A percentile compares a stretch with the other conserved stretches of the same genome.
phyloP scores from a whole-genome alignment of 73 alveolate species.

The Vitrella brassicaformis region DNA sequence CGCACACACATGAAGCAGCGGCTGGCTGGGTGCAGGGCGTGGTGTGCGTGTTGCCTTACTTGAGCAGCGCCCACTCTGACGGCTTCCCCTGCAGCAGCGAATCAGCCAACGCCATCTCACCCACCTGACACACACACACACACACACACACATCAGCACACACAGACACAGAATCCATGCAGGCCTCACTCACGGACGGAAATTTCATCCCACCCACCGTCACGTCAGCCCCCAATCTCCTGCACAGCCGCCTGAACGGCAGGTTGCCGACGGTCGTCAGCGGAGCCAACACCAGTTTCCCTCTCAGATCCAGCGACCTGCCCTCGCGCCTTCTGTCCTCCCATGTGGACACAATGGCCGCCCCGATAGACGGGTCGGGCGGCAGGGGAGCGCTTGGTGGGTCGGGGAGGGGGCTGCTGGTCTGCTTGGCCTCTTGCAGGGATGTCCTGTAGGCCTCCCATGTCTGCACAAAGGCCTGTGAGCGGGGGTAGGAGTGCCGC shows the following conservation, averaged over 20 bases:
- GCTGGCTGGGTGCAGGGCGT: not conserved
- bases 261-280: conserved; percentile 2
- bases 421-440: too few species aligned
- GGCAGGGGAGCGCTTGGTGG: too few species aligned
- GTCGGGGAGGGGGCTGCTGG: too few species aligned
- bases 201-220: not conserved
- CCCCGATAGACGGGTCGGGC: too few species aligned
- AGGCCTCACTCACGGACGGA: too few species aligned
- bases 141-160: not conserved
- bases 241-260: not conserved
- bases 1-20: too few species aligned
- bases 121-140: conserved; percentile 42
- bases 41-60: not conserved
- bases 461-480: too few species aligned
- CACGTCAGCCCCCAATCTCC: not conserved
- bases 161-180: not conserved
- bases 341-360: too few species aligned
- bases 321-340: not conserved
- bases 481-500: too few species aligned
- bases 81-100: conserved; percentile 44
- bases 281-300: not conserved
- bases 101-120: conserved; percentile 44
- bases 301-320: not conserved
- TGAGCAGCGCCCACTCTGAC: conserved; percentile 49
- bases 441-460: too few species aligned